Conservation (phyloP, 352 stramenopile genomes). For the Pythium phragmiticola region DNA sequence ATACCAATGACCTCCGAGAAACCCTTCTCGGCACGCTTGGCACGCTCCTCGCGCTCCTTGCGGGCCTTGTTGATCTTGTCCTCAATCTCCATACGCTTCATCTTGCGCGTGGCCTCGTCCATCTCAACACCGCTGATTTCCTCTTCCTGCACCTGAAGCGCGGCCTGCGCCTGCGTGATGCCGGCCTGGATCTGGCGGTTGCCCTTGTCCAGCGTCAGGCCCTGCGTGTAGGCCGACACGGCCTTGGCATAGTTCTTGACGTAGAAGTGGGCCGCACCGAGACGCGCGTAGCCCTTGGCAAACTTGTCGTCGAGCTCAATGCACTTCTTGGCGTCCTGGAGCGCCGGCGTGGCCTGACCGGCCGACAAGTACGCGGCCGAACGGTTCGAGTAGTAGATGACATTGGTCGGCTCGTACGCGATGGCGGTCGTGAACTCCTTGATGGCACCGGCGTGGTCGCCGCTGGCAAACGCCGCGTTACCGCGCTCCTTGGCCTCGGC, state of each 20-base stretch:
- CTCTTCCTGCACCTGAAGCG: slow-evolving; percentile 82
- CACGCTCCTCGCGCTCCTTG: slow-evolving; percentile 82
- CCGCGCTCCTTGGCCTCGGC: slow-evolving; percentile 85
- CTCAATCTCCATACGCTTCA: slow-evolving; percentile 89
- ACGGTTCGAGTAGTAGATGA: slow-evolving; percentile 89
- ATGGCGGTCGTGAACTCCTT: slow-evolving; percentile 88
- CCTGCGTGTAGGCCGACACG: slow-evolving; percentile 76
- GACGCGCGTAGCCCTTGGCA: slow-evolving; percentile 84
- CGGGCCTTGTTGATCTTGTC: slow-evolving; percentile 89
- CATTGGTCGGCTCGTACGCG: slow-evolving; percentile 82
- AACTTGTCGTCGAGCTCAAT: slow-evolving; percentile 86
- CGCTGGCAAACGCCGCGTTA: slow-evolving; percentile 75
- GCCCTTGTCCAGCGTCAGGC: slow-evolving; percentile 76
- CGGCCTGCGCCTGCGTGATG: slow-evolving; percentile 80
- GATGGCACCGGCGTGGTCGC: slow-evolving; percentile 81
- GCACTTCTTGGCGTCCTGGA: slow-evolving; percentile 86
- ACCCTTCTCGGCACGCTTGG: slow-evolving; percentile 83
- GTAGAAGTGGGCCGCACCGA: slow-evolving; percentile 84
- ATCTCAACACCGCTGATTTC: slow-evolving; percentile 84
- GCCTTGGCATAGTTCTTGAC: slow-evolving; percentile 90
- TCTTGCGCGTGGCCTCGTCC: slow-evolving; percentile 88
- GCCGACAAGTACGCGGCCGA: slow-evolving; percentile 83
- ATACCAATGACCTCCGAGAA: slow-evolving; percentile 88
- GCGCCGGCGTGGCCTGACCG: slow-evolving; percentile 72
- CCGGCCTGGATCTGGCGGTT: slow-evolving; percentile 85